Percentiles rank a stretch among this genome's conserved stretches.
These are phyloP conservation scores for Articulospora tetracladia DNA, from an alignment of 495 filamentous ascomycete genomes.

Conservation along the genomic window DNA sequence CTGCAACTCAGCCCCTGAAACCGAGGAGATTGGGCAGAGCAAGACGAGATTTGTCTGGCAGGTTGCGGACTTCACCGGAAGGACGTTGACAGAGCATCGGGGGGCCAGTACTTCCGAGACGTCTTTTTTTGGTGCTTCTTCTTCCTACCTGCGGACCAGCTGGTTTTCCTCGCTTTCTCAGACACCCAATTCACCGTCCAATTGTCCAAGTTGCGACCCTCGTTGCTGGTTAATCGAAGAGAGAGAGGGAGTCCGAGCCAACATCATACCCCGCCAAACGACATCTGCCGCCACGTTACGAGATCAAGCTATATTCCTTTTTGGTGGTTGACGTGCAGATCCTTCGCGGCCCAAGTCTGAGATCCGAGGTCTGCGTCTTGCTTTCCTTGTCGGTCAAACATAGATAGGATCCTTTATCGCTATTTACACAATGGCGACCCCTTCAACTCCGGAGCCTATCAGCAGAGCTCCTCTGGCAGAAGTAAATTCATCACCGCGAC, in stretches of 20 bases:
- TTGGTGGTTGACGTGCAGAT: neutral
- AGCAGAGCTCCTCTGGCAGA: constrained; percentile 1
- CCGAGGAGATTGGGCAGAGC: too few relatives aligned
- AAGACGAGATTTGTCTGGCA: too few relatives aligned
- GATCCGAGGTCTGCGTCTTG: neutral
- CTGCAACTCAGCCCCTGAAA: neutral
- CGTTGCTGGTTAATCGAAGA: too few relatives aligned
- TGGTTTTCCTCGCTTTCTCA: too few relatives aligned
- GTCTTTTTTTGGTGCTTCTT: too few relatives aligned
- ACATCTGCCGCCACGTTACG: neutral
- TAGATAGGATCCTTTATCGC: neutral
- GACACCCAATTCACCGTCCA: too few relatives aligned
- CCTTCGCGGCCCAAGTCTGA: neutral
- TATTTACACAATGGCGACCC: constrained; percentile 19
- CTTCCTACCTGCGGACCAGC: too few relatives aligned
- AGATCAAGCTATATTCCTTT: neutral
- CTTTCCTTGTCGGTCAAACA: neutral
- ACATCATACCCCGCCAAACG: neutral
- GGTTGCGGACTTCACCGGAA: too few relatives aligned
- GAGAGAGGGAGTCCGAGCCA: too few relatives aligned
- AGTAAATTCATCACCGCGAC: constrained; percentile 17
- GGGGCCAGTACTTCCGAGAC: too few relatives aligned
- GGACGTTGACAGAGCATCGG: too few relatives aligned
- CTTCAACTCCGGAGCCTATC: constrained; percentile 14
- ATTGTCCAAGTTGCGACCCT: too few relatives aligned